Conservation (phyloP, 768 basidiomycete species). For the Daedalea quercina region DNA sequence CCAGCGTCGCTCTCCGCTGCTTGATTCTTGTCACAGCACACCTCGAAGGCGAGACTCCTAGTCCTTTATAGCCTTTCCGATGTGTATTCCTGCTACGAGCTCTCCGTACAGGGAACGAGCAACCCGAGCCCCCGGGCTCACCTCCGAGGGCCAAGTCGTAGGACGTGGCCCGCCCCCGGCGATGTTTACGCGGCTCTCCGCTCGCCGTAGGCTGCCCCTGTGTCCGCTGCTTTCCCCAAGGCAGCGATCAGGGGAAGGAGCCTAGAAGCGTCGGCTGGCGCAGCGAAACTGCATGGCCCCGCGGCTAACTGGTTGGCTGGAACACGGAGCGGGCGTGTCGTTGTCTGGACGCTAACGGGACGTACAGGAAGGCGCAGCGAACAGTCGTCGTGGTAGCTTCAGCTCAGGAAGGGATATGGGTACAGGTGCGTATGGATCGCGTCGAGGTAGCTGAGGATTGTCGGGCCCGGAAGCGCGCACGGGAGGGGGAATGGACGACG, state of each 20-base stretch:
- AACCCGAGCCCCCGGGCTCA: conserved; percentile 40
- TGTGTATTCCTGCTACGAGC: conserved; percentile 24
- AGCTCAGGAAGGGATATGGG: conserved; percentile 8
- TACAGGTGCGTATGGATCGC: conserved; percentile 12
- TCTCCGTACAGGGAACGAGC: conserved; percentile 32
- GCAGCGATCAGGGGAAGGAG: conserved; percentile 27
- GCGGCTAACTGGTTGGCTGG: conserved; percentile 17
- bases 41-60: conserved; percentile 1
- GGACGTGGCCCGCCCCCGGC: conserved; percentile 40
- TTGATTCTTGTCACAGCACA: conserved; percentile 3
- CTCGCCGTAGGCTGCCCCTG: conserved; percentile 43
- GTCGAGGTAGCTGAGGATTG: conserved; percentile 3
- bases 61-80: conserved; percentile 6
- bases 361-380: conserved; percentile 29
- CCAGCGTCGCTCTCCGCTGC: conserved; percentile 26
- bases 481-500: conserved; percentile 11
- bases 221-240: conserved; percentile 16
- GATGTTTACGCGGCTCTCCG: conserved; percentile 41
- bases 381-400: conserved; percentile 5
- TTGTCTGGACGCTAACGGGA: conserved; percentile 15
- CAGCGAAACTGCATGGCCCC: conserved; percentile 52
- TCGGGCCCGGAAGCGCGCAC: conserved; percentile 12
- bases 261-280: conserved; percentile 45
- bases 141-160: conserved; percentile 18
- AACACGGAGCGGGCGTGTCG: conserved; percentile 14